Evolutionary conservation across 192 early-diverging fungal genomes (phyloP).

Genomic region (Geranomyces variabilis): DNA sequence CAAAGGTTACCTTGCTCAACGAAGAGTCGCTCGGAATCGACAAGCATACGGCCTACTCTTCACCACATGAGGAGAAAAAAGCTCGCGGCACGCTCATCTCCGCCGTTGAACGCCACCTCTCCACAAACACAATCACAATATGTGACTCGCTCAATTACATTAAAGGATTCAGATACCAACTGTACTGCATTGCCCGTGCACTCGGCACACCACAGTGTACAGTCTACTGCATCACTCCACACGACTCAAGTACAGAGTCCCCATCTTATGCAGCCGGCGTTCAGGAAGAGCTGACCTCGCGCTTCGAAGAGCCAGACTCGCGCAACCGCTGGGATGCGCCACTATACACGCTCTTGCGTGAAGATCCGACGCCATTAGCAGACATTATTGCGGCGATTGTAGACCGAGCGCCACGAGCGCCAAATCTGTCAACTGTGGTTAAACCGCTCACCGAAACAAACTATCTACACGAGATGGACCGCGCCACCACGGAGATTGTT

Average conservation of each 20-base stretch:
- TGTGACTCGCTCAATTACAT: constrained; percentile 97
- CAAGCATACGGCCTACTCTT: constrained; percentile 61
- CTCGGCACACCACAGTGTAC: constrained; percentile 87
- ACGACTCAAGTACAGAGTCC: not conserved
- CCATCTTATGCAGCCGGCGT: constrained; percentile 37
- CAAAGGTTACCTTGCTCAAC: constrained; percentile 69
- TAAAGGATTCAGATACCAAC: constrained; percentile 97
- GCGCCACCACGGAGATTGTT: constrained; percentile 77
- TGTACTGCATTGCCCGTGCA: constrained; percentile 86
- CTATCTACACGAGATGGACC: constrained; percentile 89
- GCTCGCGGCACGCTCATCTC: constrained; percentile 84
- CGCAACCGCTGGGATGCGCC: constrained; percentile 95
- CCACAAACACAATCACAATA: constrained; percentile 86
- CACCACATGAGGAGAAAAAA: constrained; percentile 80
- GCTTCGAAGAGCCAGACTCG: constrained; percentile 95
- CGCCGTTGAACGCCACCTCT: constrained; percentile 82
- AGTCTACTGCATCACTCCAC: constrained; percentile 40
- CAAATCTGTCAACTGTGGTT: constrained; percentile 84
- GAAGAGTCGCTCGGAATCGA: constrained; percentile 74
- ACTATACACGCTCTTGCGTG: constrained; percentile 66
- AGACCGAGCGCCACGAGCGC: constrained; percentile 71
- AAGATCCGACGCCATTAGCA: constrained; percentile 64
- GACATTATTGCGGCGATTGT: constrained; percentile 77
- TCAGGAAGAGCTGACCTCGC: constrained; percentile 78
- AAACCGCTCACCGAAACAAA: constrained; percentile 91